Evolutionary conservation across 2,329 filamentous ascomycete species (phyloP).

Genomic region (Paecilomyces niveus): DNA sequence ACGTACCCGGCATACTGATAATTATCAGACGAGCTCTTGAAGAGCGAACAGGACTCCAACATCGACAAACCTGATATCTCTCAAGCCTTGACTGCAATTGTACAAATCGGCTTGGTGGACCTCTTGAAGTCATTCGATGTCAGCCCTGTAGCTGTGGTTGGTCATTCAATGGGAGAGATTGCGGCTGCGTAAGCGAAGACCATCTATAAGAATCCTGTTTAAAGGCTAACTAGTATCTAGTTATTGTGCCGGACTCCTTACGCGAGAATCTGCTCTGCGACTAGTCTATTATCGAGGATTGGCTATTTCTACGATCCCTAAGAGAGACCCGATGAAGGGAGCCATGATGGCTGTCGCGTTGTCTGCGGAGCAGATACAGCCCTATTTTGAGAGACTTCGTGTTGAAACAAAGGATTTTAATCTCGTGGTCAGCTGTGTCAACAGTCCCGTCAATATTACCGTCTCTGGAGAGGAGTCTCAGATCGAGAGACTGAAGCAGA

Average conservation of each 20-base stretch:
- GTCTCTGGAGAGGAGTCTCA: conserved; percentile 23
- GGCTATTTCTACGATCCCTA: conserved; percentile 11
- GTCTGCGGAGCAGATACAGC: conserved; percentile 1
- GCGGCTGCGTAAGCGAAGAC: conserved; percentile 10
- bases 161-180: conserved; percentile 14
- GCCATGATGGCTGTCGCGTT: conserved; percentile 24
- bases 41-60: too few relatives aligned
- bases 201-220: too few relatives aligned
- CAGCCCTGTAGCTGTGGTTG: conserved; percentile 4
- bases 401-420: conserved; percentile 8
- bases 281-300: conserved; percentile 12
- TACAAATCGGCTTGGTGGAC: conserved; percentile 11
- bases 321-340: conserved; percentile 9
- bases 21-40: too few relatives aligned
- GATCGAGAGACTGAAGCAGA: conserved; percentile 16
- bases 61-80: too few relatives aligned
- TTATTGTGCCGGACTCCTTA: conserved; percentile 8
- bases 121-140: conserved; percentile 9
- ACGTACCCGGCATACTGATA: too few relatives aligned
- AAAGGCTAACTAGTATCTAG: too few relatives aligned
- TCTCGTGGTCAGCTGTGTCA: conserved; percentile 23
- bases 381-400: too few relatives aligned
- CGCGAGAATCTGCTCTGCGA: conserved; percentile 13
- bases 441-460: conserved; percentile 30
- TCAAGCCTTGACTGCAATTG: background rate